phyloP scores from a whole-genome alignment of 495 filamentous ascomycete genomes.

The Pseudevernia furfuracea region DNA sequence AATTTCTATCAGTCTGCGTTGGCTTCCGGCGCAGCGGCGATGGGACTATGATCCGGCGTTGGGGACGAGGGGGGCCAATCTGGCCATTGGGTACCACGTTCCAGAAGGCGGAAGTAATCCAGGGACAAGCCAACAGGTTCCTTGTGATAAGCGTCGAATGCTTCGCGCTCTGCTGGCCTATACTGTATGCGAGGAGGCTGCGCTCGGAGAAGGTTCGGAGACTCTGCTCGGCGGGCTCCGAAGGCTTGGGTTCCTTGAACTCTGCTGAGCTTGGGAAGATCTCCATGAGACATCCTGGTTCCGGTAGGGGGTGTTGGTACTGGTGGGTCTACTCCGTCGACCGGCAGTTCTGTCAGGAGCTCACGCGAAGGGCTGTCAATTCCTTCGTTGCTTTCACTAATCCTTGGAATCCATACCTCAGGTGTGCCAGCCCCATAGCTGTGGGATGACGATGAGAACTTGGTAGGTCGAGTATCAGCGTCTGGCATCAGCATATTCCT shows the following conservation, averaged over 20 bases:
- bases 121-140: neutral
- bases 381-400: neutral
- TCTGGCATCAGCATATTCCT: conserved; percentile 8
- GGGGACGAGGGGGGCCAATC: neutral
- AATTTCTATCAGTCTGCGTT: neutral
- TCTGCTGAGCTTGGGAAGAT: neutral
- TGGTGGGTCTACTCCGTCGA: neutral
- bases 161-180: neutral
- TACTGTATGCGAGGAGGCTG: neutral
- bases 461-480: neutral
- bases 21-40: neutral
- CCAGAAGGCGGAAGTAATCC: neutral
- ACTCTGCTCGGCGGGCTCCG: neutral
- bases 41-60: neutral
- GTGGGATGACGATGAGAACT: neutral
- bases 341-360: neutral
- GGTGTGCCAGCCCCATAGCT: neutral
- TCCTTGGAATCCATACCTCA: neutral
- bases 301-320: neutral
- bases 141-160: neutral
- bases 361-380: neutral
- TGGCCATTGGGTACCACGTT: neutral
- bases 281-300: neutral
- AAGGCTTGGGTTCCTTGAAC: neutral
- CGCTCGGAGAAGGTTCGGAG: neutral